phyloP scores from a whole-genome alignment of 306 rosid genomes.

The Castanea sativa region DNA sequence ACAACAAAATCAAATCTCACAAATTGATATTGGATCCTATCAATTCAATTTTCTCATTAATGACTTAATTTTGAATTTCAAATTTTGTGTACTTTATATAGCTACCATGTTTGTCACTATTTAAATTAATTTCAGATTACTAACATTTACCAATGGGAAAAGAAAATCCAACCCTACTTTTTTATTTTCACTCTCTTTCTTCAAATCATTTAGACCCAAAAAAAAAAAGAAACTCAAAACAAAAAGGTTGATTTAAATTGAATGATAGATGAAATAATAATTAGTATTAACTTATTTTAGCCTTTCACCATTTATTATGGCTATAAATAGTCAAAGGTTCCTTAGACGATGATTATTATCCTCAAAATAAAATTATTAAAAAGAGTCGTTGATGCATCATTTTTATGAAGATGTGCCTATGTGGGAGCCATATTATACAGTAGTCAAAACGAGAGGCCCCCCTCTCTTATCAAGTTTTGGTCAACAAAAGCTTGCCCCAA shows the following conservation, averaged over 20 bases:
- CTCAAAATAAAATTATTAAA: not conserved
- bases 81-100: too few relatives aligned
- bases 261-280: not conserved
- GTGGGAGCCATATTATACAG: conserved; percentile 13
- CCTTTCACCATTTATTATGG: not conserved
- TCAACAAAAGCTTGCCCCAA: conserved; percentile 19
- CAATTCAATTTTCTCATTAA: too few relatives aligned
- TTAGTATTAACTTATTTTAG: not conserved
- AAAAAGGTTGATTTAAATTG: not conserved
- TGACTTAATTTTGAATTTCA: too few relatives aligned
- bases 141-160: too few relatives aligned
- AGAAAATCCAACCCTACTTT: too few relatives aligned
- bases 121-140: too few relatives aligned
- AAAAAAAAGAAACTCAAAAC: not conserved
- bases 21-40: too few relatives aligned
- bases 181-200: too few relatives aligned
- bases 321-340: not conserved
- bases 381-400: not conserved
- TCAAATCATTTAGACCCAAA: not conserved
- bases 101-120: too few relatives aligned
- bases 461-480: not conserved
- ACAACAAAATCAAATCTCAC: too few relatives aligned
- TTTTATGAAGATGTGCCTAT: not conserved
- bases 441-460: not conserved
- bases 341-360: not conserved